Conservation (phyloP, 352 stramenopile species). For the Pythium utonaiense region DNA sequence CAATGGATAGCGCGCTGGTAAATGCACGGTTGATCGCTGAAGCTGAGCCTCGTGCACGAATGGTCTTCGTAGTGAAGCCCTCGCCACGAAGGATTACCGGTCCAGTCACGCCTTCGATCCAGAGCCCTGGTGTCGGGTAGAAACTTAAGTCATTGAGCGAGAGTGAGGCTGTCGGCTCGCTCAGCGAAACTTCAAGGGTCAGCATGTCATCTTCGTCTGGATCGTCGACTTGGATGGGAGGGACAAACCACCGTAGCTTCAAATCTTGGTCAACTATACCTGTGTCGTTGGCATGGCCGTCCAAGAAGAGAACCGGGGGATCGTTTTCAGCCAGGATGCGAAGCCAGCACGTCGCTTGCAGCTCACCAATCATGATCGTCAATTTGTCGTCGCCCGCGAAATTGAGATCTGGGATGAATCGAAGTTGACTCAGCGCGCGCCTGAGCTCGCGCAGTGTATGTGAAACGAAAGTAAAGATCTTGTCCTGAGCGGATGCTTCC, state of each 20-base stretch:
- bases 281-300: not conserved
- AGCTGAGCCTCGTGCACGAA: not conserved
- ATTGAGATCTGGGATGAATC: constrained; percentile 4
- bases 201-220: constrained; percentile 32
- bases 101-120: not conserved
- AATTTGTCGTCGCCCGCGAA: constrained; percentile 6
- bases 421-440: not conserved
- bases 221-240: constrained; percentile 31
- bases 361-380: not conserved
- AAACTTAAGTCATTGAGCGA: not conserved
- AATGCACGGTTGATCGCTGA: constrained; percentile 7
- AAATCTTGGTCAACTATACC: not conserved
- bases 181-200: constrained; percentile 25
- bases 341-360: constrained; percentile 1
- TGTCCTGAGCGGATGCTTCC: not conserved
- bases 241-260: constrained; percentile 29
- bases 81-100: not conserved
- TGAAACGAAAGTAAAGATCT: not conserved
- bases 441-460: not conserved
- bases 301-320: constrained; percentile 4
- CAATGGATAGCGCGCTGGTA: not conserved
- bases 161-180: not conserved
- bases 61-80: not conserved
- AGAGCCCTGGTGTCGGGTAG: not conserved
- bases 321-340: constrained; percentile 27